Conservation (phyloP, 2,329 filamentous ascomycete species). For the Coleophoma cylindrospora region DNA sequence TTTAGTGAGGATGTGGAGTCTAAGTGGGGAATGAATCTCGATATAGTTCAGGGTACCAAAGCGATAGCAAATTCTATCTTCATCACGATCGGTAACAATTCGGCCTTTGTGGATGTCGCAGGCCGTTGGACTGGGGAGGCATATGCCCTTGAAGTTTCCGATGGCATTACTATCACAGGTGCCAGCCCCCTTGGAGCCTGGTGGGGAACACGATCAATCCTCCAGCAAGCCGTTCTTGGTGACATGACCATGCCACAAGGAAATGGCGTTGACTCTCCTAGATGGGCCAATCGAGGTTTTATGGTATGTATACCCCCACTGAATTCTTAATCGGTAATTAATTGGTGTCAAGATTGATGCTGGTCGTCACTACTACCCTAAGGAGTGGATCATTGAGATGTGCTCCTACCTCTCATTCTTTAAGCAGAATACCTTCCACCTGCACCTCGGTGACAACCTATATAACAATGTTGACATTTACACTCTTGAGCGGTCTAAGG, state of each 20-base stretch:
- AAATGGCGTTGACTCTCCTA: no score
- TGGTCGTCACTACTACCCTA: no score
- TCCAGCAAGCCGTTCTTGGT: conserved; percentile 42
- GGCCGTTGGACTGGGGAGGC: conserved; percentile 42
- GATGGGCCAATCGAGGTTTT: no score
- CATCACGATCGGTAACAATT: conserved; percentile 30
- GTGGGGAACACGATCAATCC: conserved; percentile 51
- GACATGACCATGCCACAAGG: conserved; percentile 33
- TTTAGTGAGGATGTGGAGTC: conserved; percentile 34
- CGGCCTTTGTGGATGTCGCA: conserved; percentile 36
- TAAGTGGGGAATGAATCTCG: no score
- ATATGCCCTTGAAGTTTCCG: conserved; percentile 37
- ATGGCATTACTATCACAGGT: conserved; percentile 41
- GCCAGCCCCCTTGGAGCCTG: conserved; percentile 49
- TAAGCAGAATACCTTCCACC: conserved; percentile 2
- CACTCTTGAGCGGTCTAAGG: conserved; percentile 36
- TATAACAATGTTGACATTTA: conserved; percentile 39
- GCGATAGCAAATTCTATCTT: no score
- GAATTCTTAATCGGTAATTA: no score
- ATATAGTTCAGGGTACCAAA: no score
- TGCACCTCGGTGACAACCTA: conserved; percentile 53
- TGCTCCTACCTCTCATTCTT: no score
- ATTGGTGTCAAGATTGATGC: no score
- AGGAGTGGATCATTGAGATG: no score
- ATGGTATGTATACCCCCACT: no score